Evolutionary conservation across 2,329 filamentous ascomycete genomes (phyloP).

Genomic region (Didymella exigua): DNA sequence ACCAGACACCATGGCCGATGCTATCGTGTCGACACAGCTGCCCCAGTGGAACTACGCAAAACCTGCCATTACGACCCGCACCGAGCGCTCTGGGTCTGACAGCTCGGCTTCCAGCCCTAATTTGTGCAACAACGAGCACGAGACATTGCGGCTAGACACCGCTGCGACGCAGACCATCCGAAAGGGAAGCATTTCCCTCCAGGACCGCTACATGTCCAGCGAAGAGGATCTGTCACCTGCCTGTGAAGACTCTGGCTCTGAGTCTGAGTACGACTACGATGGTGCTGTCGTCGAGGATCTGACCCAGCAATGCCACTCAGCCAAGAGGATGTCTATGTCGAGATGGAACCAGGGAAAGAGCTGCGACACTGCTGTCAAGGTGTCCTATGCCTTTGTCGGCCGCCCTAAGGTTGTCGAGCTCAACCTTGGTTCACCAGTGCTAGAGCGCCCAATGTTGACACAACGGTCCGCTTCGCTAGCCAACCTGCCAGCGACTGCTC

Average conservation of each 20-base stretch:
- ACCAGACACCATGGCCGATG: constrained; percentile 38
- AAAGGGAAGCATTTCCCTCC: constrained; percentile 36
- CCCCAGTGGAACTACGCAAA: constrained; percentile 49
- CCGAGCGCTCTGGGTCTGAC: constrained; percentile 36
- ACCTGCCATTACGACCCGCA: constrained; percentile 29
- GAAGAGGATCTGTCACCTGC: constrained; percentile 48
- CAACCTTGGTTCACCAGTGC: constrained; percentile 29
- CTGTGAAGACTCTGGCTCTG: constrained; percentile 37
- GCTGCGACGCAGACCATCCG: constrained; percentile 26
- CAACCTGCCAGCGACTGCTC: constrained; percentile 37
- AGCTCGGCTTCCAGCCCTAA: constrained; percentile 45
- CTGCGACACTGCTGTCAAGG: constrained; percentile 46
- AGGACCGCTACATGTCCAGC: constrained; percentile 48
- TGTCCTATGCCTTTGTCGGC: constrained; percentile 47
- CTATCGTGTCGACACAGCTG: constrained; percentile 41
- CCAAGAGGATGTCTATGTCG: constrained; percentile 42
- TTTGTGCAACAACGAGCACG: constrained; percentile 42
- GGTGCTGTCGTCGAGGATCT: constrained; percentile 39
- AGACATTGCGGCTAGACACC: constrained; percentile 44
- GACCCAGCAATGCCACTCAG: constrained; percentile 33
- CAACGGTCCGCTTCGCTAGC: constrained; percentile 44
- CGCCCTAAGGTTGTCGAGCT: constrained; percentile 49
- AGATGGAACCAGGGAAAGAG: constrained; percentile 42
- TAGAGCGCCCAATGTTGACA: constrained; percentile 25
- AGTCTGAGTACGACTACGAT: constrained; percentile 41